Percentiles rank a stretch among this genome's conserved stretches.
Conservation (phyloP, 2,329 filamentous ascomycete species). For the Bertia moriformis region DNA sequence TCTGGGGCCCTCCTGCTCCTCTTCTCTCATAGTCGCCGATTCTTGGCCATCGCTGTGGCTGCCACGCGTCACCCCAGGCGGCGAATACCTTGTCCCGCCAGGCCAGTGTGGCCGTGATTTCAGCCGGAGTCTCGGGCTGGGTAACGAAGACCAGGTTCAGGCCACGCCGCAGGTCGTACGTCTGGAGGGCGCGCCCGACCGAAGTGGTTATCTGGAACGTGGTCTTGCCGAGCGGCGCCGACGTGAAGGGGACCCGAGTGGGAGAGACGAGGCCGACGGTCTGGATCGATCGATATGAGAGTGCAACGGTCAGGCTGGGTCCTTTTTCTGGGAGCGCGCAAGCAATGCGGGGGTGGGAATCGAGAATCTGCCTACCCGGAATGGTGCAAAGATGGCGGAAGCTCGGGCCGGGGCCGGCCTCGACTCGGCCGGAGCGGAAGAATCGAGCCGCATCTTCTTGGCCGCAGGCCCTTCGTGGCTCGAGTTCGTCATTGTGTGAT, state of each 20-base stretch:
- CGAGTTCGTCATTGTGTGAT: slow-evolving; percentile 21
- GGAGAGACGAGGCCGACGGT: background rate
- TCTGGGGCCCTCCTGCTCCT: slow-evolving; percentile 34
- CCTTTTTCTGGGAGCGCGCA: background rate
- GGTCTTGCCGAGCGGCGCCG: slow-evolving; percentile 23
- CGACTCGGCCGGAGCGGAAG: background rate
- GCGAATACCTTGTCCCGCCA: slow-evolving; percentile 80
- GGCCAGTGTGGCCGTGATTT: slow-evolving; percentile 73
- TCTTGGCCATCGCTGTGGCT: slow-evolving; percentile 34
- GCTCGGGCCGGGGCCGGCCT: slow-evolving; percentile 25
- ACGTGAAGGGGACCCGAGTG: background rate
- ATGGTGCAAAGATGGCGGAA: slow-evolving; percentile 84
- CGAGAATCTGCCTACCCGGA: slow-evolving; percentile 49
- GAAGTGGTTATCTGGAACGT: slow-evolving; percentile 97
- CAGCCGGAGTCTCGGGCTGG: slow-evolving; percentile 69
- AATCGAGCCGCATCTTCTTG: slow-evolving; percentile 62
- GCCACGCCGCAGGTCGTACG: slow-evolving; percentile 84
- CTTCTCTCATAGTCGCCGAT: too few species aligned
- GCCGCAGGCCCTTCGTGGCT: slow-evolving; percentile 45
- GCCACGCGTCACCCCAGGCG: slow-evolving; percentile 62
- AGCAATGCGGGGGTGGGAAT: background rate
- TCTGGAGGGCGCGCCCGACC: slow-evolving; percentile 78
- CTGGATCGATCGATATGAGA: background rate
- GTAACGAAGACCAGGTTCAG: slow-evolving; percentile 89
- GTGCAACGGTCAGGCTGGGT: background rate